A percentile compares a stretch with the other conserved stretches of the same genome.
phyloP scores from a whole-genome alignment of 2,329 filamentous ascomycete species.

The Fusarium circinatum region DNA sequence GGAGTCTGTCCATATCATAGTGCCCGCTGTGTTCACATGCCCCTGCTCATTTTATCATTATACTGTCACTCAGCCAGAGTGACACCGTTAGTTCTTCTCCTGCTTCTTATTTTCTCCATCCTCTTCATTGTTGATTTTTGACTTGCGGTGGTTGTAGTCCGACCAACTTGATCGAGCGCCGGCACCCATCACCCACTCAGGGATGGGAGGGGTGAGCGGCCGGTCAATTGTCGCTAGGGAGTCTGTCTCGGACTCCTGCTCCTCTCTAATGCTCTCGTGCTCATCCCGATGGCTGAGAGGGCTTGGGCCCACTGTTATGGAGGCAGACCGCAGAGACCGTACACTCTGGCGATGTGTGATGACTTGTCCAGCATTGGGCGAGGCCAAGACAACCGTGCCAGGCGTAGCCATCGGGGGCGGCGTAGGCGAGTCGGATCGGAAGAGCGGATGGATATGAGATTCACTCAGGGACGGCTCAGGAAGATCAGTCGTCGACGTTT shows the following conservation, averaged over 20 bases:
- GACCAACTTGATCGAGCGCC: conserved; percentile 61
- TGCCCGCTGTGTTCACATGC: conserved; percentile 26
- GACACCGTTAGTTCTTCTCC: conserved; percentile 11
- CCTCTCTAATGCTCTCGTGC: conserved; percentile 40
- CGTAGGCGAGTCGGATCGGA: conserved; percentile 76
- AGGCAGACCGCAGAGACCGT: conserved; percentile 65
- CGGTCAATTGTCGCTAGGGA: conserved; percentile 49
- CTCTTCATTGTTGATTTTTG: conserved; percentile 22
- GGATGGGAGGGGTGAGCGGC: conserved; percentile 68
- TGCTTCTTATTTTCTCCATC: conserved; percentile 3
- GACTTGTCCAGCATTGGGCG: conserved; percentile 73
- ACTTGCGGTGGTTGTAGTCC: conserved; percentile 57
- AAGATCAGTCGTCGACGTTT: conserved; percentile 61
- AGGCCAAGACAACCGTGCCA: conserved; percentile 76
- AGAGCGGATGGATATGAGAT: conserved; percentile 80
- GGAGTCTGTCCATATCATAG: conserved; percentile 31
- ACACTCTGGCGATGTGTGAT: conserved; percentile 65
- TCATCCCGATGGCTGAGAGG: conserved; percentile 59
- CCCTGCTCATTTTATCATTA: conserved; percentile 27
- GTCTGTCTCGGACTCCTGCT: conserved; percentile 38
- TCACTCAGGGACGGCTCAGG: conserved; percentile 59
- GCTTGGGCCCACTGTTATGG: conserved; percentile 57
- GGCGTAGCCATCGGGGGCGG: conserved; percentile 74
- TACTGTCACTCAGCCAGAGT: conserved; percentile 1
- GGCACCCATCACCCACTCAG: conserved; percentile 68